Evolutionary conservation across 2,329 filamentous ascomycete genomes (phyloP).

Genomic region (Cladorrhinum sp.): DNA sequence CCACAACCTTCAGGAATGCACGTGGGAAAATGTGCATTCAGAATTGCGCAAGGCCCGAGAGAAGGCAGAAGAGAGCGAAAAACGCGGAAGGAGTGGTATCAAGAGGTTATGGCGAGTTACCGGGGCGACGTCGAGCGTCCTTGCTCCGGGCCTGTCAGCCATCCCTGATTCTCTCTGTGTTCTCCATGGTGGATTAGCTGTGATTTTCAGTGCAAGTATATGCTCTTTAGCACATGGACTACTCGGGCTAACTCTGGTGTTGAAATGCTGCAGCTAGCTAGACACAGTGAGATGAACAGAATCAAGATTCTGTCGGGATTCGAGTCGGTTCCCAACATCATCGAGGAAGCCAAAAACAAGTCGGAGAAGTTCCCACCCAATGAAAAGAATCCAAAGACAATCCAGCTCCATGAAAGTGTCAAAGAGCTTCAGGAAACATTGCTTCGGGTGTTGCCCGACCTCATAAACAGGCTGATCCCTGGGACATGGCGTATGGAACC

Average conservation of each 20-base stretch:
- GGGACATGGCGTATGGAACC: constrained; percentile 14
- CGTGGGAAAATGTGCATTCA: constrained; percentile 15
- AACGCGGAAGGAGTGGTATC: constrained; percentile 3
- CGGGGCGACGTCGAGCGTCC: background rate
- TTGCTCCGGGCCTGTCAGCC: constrained; percentile 9
- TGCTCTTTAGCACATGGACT: background rate
- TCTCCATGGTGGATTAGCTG: constrained; percentile 16
- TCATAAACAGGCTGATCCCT: constrained; percentile 20
- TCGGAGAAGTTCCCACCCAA: constrained; percentile 7
- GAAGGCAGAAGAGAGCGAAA: constrained; percentile 11
- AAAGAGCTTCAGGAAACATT: constrained; percentile 10
- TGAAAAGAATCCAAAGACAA: constrained; percentile 4
- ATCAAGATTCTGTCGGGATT: constrained; percentile 21
- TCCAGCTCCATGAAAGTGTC: constrained; percentile 5
- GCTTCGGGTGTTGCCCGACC: background rate
- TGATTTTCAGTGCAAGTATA: constrained; percentile 17
- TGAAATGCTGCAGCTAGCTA: constrained; percentile 14
- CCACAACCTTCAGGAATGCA: constrained; percentile 11
- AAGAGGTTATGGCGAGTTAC: constrained; percentile 4
- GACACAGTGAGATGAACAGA: constrained; percentile 17
- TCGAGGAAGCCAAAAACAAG: constrained; percentile 19
- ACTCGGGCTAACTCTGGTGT: background rate
- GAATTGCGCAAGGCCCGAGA: constrained; percentile 12
- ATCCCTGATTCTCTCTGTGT: constrained; percentile 14
- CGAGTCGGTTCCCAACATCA: constrained; percentile 18